Base-by-base conservation (phyloP, 192 early-diverging fungal genomes). In the Coemansia sp. region DNA sequence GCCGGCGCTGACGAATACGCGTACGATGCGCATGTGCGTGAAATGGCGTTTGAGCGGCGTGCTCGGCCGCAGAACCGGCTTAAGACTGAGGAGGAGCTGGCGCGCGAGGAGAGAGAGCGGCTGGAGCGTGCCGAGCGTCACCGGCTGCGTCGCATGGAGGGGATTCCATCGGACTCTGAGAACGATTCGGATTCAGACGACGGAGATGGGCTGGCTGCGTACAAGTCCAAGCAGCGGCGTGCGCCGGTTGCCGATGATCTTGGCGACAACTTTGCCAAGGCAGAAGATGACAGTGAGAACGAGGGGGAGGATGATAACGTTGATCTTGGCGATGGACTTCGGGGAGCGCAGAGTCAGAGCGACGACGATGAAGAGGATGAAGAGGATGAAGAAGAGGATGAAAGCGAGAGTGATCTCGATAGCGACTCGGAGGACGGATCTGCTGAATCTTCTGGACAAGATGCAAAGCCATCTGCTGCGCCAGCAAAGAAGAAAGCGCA, bases 31-130 rank as follows among this genome's bases (percentile, higher is more conserved):
- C 85, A 89, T 42, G 87, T 99, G 42, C 86, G 89, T 10, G 91
- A 95, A 63, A 79, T 99, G 42, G 89, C 87, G 6, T 88, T 85
- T 69, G 97, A 99, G 44, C 86, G 88, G 73, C 91, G 95, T 23
- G 94, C 92, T 0, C 85, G 85, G 60, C 94, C 97, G 16, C 89
- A 93, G 59, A 95, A 99, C 75, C 89, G 98, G 13, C 71, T 91
- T 18, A 97, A 98, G 85, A 95, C 94, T 9, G 96, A 97, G 72
- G 94, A 96, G 64, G 98, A 99, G 80, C 74, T 88, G 63, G 94
- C 93, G 11, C 65, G 89, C 40, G 95, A 95, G 66, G 94, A 93
- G 47, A 90, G 90, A 69, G 87, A 86, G 38, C 87, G 91, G 61
- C 76, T 98, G n/a, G 95, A 96, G 70, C 88, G 90, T 71, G 86